These are phyloP conservation scores for Gnaphalium uliginosum DNA, from an alignment of 129 eudicot genomes.

Conservation along the genomic window DNA sequence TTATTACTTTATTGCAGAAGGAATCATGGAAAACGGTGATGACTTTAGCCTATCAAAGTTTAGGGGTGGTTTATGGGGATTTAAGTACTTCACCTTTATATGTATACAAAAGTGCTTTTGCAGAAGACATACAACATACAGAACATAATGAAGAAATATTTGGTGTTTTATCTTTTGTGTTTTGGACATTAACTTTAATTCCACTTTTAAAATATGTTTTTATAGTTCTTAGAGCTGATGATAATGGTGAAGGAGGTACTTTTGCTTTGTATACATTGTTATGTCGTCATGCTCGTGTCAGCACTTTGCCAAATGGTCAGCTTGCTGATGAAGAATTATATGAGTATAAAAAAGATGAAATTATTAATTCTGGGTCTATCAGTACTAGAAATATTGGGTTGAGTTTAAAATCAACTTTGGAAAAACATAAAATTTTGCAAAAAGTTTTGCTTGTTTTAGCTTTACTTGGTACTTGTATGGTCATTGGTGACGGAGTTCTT, in stretches of 20 bases:
- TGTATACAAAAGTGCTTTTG: slow-evolving; percentile 79
- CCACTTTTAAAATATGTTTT: slow-evolving; percentile 80
- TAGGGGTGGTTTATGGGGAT: slow-evolving; percentile 91
- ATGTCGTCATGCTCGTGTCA: slow-evolving; percentile 77
- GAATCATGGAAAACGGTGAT: slow-evolving; percentile 81
- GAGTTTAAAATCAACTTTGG: slow-evolving; percentile 59
- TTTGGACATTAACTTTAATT: slow-evolving; percentile 84
- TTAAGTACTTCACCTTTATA: slow-evolving; percentile 83
- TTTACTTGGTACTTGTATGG: slow-evolving; percentile 90
- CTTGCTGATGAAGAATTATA: slow-evolving; percentile 72
- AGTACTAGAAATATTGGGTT: slow-evolving; percentile 40
- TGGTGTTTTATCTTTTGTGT: slow-evolving; percentile 76
- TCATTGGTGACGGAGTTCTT: slow-evolving; percentile 88
- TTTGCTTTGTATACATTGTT: slow-evolving; percentile 79
- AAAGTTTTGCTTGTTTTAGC: slow-evolving; percentile 64
- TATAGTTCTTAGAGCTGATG: slow-evolving; percentile 78
- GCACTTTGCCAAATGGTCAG: slow-evolving; percentile 85
- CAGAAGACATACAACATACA: slow-evolving; percentile 88
- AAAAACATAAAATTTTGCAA: slow-evolving; percentile 61
- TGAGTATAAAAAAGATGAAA: slow-evolving; percentile 63
- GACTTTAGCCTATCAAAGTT: slow-evolving; percentile 80
- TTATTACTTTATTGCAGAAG: slow-evolving; percentile 45
- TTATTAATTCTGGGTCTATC: slow-evolving; percentile 21
- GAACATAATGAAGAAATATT: slow-evolving; percentile 77
- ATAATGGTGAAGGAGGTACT: slow-evolving; percentile 95